Base-by-base conservation (phyloP, 2,329 filamentous ascomycete genomes). In the Pseudogymnoascus sp. region DNA sequence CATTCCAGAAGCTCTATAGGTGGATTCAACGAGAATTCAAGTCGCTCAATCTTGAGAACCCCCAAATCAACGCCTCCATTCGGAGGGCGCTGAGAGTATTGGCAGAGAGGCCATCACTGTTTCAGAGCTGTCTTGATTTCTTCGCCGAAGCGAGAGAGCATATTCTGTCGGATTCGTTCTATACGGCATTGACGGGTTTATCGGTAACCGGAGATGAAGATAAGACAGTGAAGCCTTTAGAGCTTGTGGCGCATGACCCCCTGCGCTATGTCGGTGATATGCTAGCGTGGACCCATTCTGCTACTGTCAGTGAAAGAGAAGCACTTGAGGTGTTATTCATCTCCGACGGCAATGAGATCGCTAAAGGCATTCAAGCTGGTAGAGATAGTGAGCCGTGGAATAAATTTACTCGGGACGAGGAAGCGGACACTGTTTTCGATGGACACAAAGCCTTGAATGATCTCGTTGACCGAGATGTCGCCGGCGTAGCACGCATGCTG, bases 21-120 rank as follows among this genome's bases (percentile, higher is more conserved):
- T 99, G 92, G 92, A 85, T 95, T 18, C 92, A 96, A 71, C 85
- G 88, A 61, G 91, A 96, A 67, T 95, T 99, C 74, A 95, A 92
- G 71, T 86, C 86, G 0, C 75, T 97, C 57, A 95, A 97, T 70
- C 80, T 97, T 7, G 94, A 99, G 69, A 96, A 95, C 65, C 92
- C 92, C 0, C 92, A 95, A 67, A 92, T 97, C 71, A 92, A 88
- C 69, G 82, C 86, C 18, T 86, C 89, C 0, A 92, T 99, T 63
- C 83, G 92, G 58, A 83, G 86, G 60, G 91, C 91, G 19, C 78
- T 99, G 37, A 83, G 91, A 56, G 89, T 96, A 9, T 79, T 99
- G 15, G 91, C 94, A 10, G 94, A 97, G 71, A 78, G 92, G 28
- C 94, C 94, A 0, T 86, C 88, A 2, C 76, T 97, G 1, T 97